Evolutionary conservation across 1,139 yeast genomes (phyloP).

Genomic region (Yamadazyma conglobata): DNA sequence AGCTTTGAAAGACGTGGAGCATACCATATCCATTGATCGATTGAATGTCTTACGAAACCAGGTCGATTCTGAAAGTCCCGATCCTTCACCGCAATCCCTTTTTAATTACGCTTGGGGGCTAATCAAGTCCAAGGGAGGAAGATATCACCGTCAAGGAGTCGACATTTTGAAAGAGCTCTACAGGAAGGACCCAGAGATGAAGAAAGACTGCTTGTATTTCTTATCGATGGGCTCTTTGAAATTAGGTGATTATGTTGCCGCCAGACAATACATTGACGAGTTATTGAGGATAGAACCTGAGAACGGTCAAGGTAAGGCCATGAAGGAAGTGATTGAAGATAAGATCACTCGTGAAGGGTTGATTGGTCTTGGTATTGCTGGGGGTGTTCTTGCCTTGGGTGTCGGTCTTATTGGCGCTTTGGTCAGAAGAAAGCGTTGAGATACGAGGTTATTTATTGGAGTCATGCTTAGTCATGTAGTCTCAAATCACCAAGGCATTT

Average conservation of each 20-base stretch:
- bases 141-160: constrained; percentile 76
- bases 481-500: too few relatives aligned
- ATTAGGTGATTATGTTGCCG: constrained; percentile 80
- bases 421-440: constrained; percentile 33
- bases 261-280: constrained; percentile 80
- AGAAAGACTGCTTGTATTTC: constrained; percentile 88
- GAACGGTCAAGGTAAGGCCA: constrained; percentile 68
- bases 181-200: constrained; percentile 73
- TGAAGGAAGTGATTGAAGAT: constrained; percentile 77
- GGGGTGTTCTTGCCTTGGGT: constrained; percentile 81
- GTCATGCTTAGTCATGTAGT: too few relatives aligned
- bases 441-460: too few relatives aligned
- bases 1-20: constrained; percentile 42
- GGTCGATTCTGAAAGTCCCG: constrained; percentile 76
- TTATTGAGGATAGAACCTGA: constrained; percentile 77
- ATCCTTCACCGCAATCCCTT: constrained; percentile 74
- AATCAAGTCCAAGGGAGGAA: constrained; percentile 59
- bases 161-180: constrained; percentile 70
- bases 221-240: constrained; percentile 85
- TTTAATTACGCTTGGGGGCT: constrained; percentile 98
- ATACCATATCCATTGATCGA: constrained; percentile 71
- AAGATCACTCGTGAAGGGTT: constrained; percentile 83
- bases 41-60: constrained; percentile 73
- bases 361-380: constrained; percentile 81
- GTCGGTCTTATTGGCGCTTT: constrained; percentile 65